Base-by-base conservation (phyloP, 257 asterid species). In the Solanum sparsipilum region DNA sequence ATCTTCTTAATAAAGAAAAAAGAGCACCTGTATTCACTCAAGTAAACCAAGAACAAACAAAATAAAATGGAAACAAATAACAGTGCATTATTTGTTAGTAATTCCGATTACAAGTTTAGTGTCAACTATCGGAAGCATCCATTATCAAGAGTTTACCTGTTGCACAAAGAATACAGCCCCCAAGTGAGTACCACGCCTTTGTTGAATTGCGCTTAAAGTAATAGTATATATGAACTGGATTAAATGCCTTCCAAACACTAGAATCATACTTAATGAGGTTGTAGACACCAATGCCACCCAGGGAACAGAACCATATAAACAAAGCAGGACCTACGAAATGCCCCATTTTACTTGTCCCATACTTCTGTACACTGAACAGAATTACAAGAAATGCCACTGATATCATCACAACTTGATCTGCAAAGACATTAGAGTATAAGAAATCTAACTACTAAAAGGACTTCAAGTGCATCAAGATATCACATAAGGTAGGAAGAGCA, bases 291-390 rank as follows among this genome's bases (percentile, higher is more conserved):
- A 97, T 94, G 88, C 95, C 94, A 84, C 94, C 98, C 89, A 97
- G 98, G 88, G 98, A 97, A 89, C 98, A 94, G 91, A 97, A 97
- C 99, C 99, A 97, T 92, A 97, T 84, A 89, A 96, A 94, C 93
- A 97, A 93, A 84, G 98, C 98, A 88, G 99, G 99, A 86, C 99
- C 99, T 88, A 97, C 98, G 36, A 95, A 92, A 91, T 93, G 90
- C 90, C 99, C 99, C 89, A 95, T 94, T 94, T 97, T 97, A 91
- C 98, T 96, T 44, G 99, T 97, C 76, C 99, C 99, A 87, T 95
- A 97, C 93, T 92, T 94, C 93, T 97, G 99, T 89, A 97, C 93
- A 89, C 98, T 94, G 93, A 97, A 97, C 93, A 97, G 91, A 88
- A 94, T 88, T 91, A 96, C 93, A 91, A 96, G 98, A 91, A 93